These are phyloP conservation scores for Avicennia marina DNA, from an alignment of 257 asterid genomes.

Conservation along the genomic window DNA sequence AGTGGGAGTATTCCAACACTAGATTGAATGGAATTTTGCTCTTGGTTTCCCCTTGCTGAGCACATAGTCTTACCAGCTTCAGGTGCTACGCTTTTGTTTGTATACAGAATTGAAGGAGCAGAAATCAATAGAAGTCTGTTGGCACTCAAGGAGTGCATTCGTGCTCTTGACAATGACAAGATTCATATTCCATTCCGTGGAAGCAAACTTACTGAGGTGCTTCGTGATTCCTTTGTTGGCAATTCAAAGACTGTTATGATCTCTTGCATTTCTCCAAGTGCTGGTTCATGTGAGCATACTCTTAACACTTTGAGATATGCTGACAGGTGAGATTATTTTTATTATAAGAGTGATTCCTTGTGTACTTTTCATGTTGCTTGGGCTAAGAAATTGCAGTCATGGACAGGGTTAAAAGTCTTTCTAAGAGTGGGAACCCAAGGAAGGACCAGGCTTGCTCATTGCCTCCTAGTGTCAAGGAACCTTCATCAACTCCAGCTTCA, in stretches of 20 bases:
- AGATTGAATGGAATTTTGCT: too few species aligned
- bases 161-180: slow-evolving; percentile 96
- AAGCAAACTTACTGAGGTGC: slow-evolving; percentile 96
- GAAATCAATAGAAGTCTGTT: slow-evolving; percentile 93
- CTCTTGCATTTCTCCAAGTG: slow-evolving; percentile 93
- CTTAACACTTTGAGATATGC: slow-evolving; percentile 97
- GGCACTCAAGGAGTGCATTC: slow-evolving; percentile 94
- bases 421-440: slow-evolving; percentile 71
- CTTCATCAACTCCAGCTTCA: slow-evolving; percentile 45
- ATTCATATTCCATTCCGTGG: slow-evolving; percentile 97
- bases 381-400: slow-evolving; percentile 21
- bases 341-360: slow-evolving; percentile 5
- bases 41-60: not conserved
- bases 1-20: too few species aligned
- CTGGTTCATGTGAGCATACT: slow-evolving; percentile 97
- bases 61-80: slow-evolving; percentile 8
- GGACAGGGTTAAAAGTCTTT: slow-evolving; percentile 90
- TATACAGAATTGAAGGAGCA: slow-evolving; percentile 92
- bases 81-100: slow-evolving; percentile 6
- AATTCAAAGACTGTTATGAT: slow-evolving; percentile 97
- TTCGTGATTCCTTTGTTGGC: slow-evolving; percentile 95
- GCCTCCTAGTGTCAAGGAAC: slow-evolving; percentile 54
- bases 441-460: slow-evolving; percentile 63
- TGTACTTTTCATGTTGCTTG: slow-evolving; percentile 9
- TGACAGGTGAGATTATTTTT: slow-evolving; percentile 47